Base-by-base conservation (phyloP, 1,284 basidiomycete genomes). In the Violaceomyces palustris region DNA sequence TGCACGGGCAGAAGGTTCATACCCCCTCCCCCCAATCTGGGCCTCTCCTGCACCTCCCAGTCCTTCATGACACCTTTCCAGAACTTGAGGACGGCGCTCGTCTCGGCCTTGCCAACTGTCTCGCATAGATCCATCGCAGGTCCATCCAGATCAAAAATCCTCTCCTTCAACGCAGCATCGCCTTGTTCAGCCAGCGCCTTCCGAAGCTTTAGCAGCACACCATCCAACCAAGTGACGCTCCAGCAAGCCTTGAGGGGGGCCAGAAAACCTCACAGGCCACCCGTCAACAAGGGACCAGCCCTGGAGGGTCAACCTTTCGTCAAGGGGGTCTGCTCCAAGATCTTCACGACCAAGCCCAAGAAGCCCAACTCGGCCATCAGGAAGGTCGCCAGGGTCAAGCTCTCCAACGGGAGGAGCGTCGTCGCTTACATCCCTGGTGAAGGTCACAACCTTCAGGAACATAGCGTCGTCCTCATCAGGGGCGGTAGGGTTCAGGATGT, bases 321-420 rank as follows among this genome's bases (percentile, higher is more conserved):
- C 30, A 72, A 71, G 43, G 70, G 70, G 27, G 70, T 72, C 3
- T 72, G 70, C 53, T 55, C 59, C 38, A 64, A 64, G 30, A 66
- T 73, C 45, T 73, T 70, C 38, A 73, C 70, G 26, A 67, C 67
- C 25, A 90, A 87, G 71, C 94, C 94, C 19, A 96, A 92, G 79
- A 99, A 99, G 74, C 94, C 94, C 58, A 99, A 99, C 77, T 98
- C 93, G 31, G 92, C 92, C 33, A 90, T 96, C 70, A 87, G 94
- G 54, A 98, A 97, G 77, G 88, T 97, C 49, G 91, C 91, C 31
- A 82, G 88, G 71, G 85, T 99, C 61, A 93, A 93, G 78, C 79
- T 98, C 38, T 82, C 85, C 25, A 93, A 86, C 25, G 94, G 94
- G 39, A 86, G 88, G 74, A 85, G 83, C 30, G 81, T 92, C 47